These are phyloP conservation scores for Chiua virens DNA, from an alignment of 768 basidiomycete genomes.

Conservation along the genomic window DNA sequence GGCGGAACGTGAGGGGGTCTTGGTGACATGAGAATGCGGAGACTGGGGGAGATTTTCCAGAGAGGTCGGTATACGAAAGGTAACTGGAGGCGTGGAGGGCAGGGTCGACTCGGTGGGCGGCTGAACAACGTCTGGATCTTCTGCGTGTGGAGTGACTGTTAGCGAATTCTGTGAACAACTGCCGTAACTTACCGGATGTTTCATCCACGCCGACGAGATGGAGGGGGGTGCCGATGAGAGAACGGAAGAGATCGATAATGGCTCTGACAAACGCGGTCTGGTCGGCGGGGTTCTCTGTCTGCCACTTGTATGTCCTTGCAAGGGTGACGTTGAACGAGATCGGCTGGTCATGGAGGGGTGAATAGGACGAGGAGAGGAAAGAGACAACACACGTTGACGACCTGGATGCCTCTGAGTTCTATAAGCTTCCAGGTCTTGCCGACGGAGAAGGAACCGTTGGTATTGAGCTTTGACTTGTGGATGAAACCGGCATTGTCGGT, in stretches of 20 bases:
- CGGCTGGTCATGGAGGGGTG: constrained; percentile 42
- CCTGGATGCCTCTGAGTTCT: constrained; percentile 80
- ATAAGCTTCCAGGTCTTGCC: constrained; percentile 93
- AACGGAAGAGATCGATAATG: constrained; percentile 60
- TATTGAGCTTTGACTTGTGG: constrained; percentile 96
- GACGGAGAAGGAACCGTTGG: constrained; percentile 92
- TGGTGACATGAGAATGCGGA: constrained; percentile 26
- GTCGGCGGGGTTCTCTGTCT: constrained; percentile 72
- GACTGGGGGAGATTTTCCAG: constrained; percentile 23
- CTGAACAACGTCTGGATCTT: constrained; percentile 13
- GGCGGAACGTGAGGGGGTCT: constrained; percentile 37
- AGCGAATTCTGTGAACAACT: background rate
- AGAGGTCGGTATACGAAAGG: constrained; percentile 2
- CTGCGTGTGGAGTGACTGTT: constrained; percentile 9
- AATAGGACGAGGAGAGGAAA: constrained; percentile 14
- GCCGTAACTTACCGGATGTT: constrained; percentile 32
- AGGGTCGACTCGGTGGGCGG: background rate
- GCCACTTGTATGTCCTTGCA: constrained; percentile 89
- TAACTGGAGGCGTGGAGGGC: constrained; percentile 1
- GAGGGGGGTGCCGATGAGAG: constrained; percentile 46
- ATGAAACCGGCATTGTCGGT: constrained; percentile 66
- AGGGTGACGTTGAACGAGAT: constrained; percentile 77
- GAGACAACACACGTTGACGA: constrained; percentile 59
- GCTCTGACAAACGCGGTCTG: constrained; percentile 72
- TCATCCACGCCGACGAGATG: constrained; percentile 61